Conservation (phyloP, 306 rosid species). For the Urtica urens region DNA sequence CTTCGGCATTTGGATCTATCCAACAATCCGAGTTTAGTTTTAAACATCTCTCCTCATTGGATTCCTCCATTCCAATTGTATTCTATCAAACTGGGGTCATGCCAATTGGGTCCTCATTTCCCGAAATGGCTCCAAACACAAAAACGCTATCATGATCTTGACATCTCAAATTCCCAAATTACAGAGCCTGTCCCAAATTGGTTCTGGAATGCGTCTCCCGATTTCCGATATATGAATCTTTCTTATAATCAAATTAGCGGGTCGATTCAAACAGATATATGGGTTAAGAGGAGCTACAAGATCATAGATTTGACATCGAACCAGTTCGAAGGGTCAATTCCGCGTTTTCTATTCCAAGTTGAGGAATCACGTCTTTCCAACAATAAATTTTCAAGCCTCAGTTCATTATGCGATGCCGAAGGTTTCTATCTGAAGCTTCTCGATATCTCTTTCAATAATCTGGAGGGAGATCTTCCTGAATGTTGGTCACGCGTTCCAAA, state of each 20-base stretch:
- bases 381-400: constrained; percentile 2
- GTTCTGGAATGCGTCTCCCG: constrained; percentile 3
- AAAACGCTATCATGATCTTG: background rate
- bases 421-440: background rate
- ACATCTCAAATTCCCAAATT: background rate
- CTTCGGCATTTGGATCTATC: fast-evolving
- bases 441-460: constrained; percentile 1
- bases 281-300: fast-evolving
- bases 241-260: constrained; percentile 9
- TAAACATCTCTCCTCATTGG: background rate
- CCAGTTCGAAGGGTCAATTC: constrained; percentile 4
- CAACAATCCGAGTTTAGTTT: background rate
- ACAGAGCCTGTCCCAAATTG: constrained; percentile 6
- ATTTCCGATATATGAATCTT: background rate
- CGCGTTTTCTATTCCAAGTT: background rate
- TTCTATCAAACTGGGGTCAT: fast-evolving
- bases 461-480: constrained; percentile 11
- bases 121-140: constrained; percentile 17
- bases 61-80: constrained; percentile 3
- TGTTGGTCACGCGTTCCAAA: background rate
- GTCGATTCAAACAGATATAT: background rate
- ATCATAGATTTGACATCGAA: background rate
- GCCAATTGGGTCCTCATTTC: constrained; percentile 9
- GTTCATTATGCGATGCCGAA: background rate
- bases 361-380: background rate